Base-by-base conservation (phyloP, 495 filamentous ascomycete genomes). In the Aspergillus leporis region DNA sequence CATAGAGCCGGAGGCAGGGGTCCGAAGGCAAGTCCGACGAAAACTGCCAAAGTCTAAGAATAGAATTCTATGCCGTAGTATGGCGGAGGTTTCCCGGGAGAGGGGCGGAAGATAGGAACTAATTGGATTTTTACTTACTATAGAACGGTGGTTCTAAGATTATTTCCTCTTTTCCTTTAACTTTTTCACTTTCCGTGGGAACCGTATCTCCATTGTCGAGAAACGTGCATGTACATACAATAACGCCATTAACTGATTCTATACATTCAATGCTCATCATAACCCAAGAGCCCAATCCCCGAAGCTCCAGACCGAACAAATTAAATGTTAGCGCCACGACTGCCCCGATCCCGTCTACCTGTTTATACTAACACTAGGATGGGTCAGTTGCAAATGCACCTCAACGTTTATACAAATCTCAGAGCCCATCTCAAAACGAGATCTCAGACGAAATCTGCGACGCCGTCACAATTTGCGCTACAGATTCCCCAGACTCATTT, bases 361-460 rank as follows among this genome's bases (percentile, higher is more conserved):
- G 19, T 45, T 12, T 36, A 14, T 10, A 36, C 9, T 10, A 36
- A 36, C 4, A 36, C 34, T 8, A 36, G 13, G 8, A 28, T 6
- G 25, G 6, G 25, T 6, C 6, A 28, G 34, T 14, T 8, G 10
- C 8, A 5, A 36, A 36, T 36, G 34, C 34, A 36, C 10, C 34
- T 12, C 8, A 36, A 36, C 13, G 34, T 36, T 5, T 12, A 36
- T 2, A 36, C 34, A 36, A 12, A 32, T 32, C 31, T 5, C 31
- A 10, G 5, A 32, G 5, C 34, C 34, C 34, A 36, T 36, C 34
- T 25, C 40, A 55, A 31, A 54, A 62, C 1, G 50, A 18, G 10
- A 58, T 57, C 3, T 59, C 60, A 13, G 51, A 31, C 5, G 57
- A 38, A 38, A 61, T 55, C 12, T 48, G 45, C 18, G 55, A 18